Evolutionary conservation across 129 eudicot genomes (phyloP).

Genomic region (Flaveria sonorensis): DNA sequence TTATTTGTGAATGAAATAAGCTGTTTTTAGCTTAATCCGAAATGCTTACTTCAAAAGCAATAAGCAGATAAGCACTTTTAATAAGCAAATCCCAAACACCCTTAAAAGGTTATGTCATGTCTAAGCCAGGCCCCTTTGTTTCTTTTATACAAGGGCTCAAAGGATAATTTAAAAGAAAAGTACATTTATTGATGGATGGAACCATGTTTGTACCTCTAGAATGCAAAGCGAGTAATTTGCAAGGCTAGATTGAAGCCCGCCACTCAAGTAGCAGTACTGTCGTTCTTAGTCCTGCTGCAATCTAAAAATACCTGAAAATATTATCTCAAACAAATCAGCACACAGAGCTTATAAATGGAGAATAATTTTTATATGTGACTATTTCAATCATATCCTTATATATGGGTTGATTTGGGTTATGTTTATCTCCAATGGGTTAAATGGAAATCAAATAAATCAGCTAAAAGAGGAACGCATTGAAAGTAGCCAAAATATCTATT

Average conservation of each 20-base stretch:
- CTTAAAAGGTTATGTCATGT: neutral
- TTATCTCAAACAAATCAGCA: neutral
- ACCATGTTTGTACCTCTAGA: constrained; percentile 57
- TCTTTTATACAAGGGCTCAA: neutral
- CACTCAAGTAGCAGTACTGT: constrained; percentile 83
- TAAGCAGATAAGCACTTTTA: neutral
- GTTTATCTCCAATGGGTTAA: neutral
- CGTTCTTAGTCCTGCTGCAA: constrained; percentile 95
- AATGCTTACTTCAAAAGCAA: neutral
- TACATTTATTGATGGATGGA: neutral
- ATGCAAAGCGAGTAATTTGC: constrained; percentile 72
- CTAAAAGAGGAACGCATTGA: neutral
- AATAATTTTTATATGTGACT: neutral
- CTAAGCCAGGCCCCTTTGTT: neutral
- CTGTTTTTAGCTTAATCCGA: no score
- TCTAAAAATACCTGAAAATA: constrained; percentile 64
- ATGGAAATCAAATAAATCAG: neutral
- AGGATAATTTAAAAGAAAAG: neutral
- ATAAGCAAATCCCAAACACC: neutral
- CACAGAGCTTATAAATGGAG: neutral
- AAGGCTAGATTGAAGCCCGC: constrained; percentile 89
- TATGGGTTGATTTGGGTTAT: neutral
- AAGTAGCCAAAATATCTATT: neutral
- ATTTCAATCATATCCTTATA: neutral
- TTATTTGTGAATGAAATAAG: no score